Evolutionary conservation across 1,284 basidiomycete genomes (phyloP).

Genomic region (Exobasidium cylindrosporum): DNA sequence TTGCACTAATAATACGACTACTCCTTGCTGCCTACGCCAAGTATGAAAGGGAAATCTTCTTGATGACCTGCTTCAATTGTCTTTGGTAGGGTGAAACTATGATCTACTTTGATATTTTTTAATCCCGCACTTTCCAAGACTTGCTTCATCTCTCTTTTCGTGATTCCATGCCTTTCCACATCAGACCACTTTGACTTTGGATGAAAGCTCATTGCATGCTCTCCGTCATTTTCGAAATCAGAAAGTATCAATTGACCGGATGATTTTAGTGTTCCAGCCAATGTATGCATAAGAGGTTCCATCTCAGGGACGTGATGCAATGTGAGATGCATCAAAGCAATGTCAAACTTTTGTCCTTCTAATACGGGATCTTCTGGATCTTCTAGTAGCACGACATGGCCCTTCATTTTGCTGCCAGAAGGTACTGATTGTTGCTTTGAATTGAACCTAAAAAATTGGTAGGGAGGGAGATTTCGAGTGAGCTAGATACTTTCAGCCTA

Average conservation of each 20-base stretch:
- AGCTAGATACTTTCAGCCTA: not conserved
- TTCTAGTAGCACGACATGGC: conserved; percentile 7
- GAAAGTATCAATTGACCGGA: conserved; percentile 8
- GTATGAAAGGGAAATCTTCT: conserved; percentile 11
- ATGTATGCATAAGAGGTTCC: not conserved
- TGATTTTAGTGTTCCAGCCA: conserved; percentile 13
- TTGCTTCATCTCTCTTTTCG: conserved; percentile 9
- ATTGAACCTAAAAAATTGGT: not conserved
- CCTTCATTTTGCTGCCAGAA: conserved; percentile 8
- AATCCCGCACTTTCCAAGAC: conserved; percentile 10
- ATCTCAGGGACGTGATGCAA: conserved; percentile 16
- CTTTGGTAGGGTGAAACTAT: conserved; percentile 11
- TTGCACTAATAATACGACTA: not conserved
- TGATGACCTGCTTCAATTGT: conserved; percentile 1
- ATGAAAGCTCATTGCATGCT: conserved; percentile 6
- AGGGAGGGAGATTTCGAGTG: not conserved
- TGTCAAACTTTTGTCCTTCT: conserved; percentile 12
- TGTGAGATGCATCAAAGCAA: conserved; percentile 10
- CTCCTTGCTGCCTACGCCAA: conserved; percentile 5
- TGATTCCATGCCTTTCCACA: conserved; percentile 16
- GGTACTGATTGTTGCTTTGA: conserved; percentile 3
- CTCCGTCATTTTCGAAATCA: conserved; percentile 11
- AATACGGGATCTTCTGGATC: conserved; percentile 11
- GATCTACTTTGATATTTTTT: conserved; percentile 6
- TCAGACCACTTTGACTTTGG: conserved; percentile 10